Percentiles rank a stretch among this genome's conserved stretches.
Evolutionary conservation across 2,329 filamentous ascomycete species (phyloP).

Genomic region (Didymella lethalis): DNA sequence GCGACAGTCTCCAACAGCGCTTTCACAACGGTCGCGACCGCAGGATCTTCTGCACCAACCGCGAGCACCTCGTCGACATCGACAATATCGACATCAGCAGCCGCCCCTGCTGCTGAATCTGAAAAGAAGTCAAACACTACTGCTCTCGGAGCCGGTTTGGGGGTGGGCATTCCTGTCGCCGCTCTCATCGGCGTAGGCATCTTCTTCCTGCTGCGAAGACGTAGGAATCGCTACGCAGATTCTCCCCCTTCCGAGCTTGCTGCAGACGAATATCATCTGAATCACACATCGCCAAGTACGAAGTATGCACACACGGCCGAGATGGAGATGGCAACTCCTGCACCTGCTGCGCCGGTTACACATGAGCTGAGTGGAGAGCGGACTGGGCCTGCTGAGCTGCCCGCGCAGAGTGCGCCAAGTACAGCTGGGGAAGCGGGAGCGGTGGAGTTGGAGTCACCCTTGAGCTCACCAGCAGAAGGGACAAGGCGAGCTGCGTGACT

Average conservation of each 20-base stretch:
- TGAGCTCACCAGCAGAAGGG: background rate
- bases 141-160: conserved; percentile 20
- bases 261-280: conserved; percentile 6
- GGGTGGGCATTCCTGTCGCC: conserved; percentile 18
- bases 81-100: conserved; percentile 14
- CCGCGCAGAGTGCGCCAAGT: background rate
- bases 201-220: conserved; percentile 17
- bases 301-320: conserved; percentile 14
- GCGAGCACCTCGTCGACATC: conserved; percentile 9
- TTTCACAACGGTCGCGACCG: background rate
- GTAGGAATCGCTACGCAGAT: conserved; percentile 1
- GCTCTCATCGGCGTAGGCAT: conserved; percentile 11
- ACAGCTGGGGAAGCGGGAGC: conserved; percentile 2
- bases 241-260: conserved; percentile 3
- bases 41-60: conserved; percentile 7
- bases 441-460: conserved; percentile 6
- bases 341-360: background rate
- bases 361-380: conserved; percentile 6
- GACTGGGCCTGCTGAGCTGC: conserved; percentile 3
- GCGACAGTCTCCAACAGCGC: conserved; percentile 1
- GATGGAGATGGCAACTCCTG: background rate
- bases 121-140: conserved; percentile 16
- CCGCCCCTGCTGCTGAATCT: background rate
- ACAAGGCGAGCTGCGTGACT: background rate
- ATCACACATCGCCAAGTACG: background rate